Base-by-base conservation (phyloP, 2,329 filamentous ascomycete genomes). In the Drechslerella dactyloides region DNA sequence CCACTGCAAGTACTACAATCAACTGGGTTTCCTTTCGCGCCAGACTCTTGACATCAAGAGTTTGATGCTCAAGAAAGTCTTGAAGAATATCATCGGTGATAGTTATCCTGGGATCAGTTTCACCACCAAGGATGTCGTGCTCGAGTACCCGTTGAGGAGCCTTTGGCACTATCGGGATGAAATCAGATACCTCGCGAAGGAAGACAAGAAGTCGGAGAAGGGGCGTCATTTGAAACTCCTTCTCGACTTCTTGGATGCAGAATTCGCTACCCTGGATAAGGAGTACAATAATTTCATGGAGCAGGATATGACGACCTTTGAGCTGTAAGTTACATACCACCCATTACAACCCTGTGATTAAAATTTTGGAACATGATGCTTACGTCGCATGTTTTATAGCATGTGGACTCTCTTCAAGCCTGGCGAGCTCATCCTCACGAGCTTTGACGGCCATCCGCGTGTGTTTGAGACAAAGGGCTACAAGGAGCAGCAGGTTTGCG, bases 381-480 rank as follows among this genome's bases (percentile, higher is more conserved):
- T 24, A 74, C 77, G 7, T 76, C 78, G 30, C 51, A 73, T 2
- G 78, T 76, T 55, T 75, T 77, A 13, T 61, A 77, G 24, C 58
- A 79, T 82, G 8, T 85, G 83, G 84, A 82, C 82, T n/a, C 80
- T 85, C 27, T 84, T 85, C 75, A 80, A 81, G 56, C 84, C 84
- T 0, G 82, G 82, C 0, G 79, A 77, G 50, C 78, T 79, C 3
- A 75, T 84, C 1, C 80, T 81, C 56, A 79, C 80, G 0, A 76
- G 78, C 5, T 78, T 80, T 70, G 79, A 80, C 59, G 82, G 80
- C 7, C 80, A 78, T 50, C 54, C 76, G 42, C 77, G 78, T 15
- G 78, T 77, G 2, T 79, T 77, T 66, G 77, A 76, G 24, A 69
- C 79, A 5, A 46, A 64, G 2, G 75, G 73, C 33, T 77, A 75